These are phyloP conservation scores for Mucor saturninus DNA, from an alignment of 371 early-diverging fungal genomes.

Conservation along the genomic window DNA sequence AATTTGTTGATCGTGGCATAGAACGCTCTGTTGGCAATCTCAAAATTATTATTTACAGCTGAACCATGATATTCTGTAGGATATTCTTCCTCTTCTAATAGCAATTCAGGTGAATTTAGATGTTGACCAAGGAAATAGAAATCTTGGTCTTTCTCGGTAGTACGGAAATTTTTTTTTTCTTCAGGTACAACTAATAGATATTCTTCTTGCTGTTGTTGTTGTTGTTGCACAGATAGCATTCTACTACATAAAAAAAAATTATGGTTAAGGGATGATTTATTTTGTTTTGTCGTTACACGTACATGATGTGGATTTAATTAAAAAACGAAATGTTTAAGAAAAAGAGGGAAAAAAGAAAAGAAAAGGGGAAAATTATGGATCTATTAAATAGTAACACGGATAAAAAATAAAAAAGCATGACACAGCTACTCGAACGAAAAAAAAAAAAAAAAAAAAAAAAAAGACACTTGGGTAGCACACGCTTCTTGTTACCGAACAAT, in stretches of 20 bases:
- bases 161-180: slow-evolving; percentile 22
- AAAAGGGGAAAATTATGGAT: not conserved
- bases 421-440: not conserved
- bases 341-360: not conserved
- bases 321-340: not conserved
- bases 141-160: slow-evolving; percentile 13
- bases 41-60: slow-evolving; percentile 17
- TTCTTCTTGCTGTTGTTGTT: slow-evolving; percentile 1
- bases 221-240: slow-evolving; percentile 8
- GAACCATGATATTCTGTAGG: slow-evolving; percentile 7
- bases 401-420: not conserved
- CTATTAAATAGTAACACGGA: slow-evolving; percentile 2
- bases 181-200: slow-evolving; percentile 12
- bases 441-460: not conserved
- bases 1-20: slow-evolving; percentile 55
- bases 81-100: slow-evolving; percentile 25
- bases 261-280: not conserved
- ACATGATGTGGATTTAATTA: not conserved
- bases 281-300: not conserved
- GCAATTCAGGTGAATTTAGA: slow-evolving; percentile 26
- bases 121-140: slow-evolving; percentile 37
- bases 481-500: not conserved
- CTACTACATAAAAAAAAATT: not conserved
- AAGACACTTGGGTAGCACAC: not conserved
- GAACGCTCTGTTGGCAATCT: slow-evolving; percentile 47